Evolutionary conservation across 768 basidiomycete species (phyloP).

Genomic region (Pleurotus sapidus): DNA sequence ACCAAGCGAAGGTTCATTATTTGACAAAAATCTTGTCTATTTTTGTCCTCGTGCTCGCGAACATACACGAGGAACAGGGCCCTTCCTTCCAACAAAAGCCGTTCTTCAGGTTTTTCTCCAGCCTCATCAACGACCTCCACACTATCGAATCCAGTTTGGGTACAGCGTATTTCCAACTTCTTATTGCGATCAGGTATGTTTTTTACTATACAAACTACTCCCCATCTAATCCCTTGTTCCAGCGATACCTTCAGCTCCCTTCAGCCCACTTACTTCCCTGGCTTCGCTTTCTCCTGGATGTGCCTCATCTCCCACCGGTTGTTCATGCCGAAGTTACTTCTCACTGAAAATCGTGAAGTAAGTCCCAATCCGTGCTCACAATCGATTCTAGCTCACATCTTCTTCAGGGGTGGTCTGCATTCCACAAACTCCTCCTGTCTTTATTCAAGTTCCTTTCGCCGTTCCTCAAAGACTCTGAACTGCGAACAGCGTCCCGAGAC

Average conservation of each 20-base stretch:
- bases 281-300: slow-evolving; percentile 99
- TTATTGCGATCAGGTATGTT: slow-evolving; percentile 82
- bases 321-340: slow-evolving; percentile 94
- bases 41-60: slow-evolving; percentile 92
- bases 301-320: slow-evolving; percentile 91
- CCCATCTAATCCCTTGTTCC: slow-evolving; percentile 14
- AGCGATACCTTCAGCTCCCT: slow-evolving; percentile 95
- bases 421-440: slow-evolving; percentile 91
- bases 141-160: slow-evolving; percentile 83
- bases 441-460: slow-evolving; percentile 94
- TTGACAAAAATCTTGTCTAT: slow-evolving; percentile 96
- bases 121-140: slow-evolving; percentile 88
- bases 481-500: slow-evolving; percentile 77
- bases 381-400: slow-evolving; percentile 8
- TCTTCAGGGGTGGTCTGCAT: slow-evolving; percentile 85
- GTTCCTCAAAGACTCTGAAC: slow-evolving; percentile 80
- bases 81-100: slow-evolving; percentile 93
- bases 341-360: slow-evolving; percentile 87
- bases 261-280: slow-evolving; percentile 95
- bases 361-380: not conserved
- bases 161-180: slow-evolving; percentile 83
- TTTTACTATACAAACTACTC: not conserved
- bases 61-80: slow-evolving; percentile 93
- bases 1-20: slow-evolving; percentile 95
- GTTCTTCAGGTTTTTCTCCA: slow-evolving; percentile 98